phyloP scores from a whole-genome alignment of 257 asterid genomes.

The Knoxia roxburghii region DNA sequence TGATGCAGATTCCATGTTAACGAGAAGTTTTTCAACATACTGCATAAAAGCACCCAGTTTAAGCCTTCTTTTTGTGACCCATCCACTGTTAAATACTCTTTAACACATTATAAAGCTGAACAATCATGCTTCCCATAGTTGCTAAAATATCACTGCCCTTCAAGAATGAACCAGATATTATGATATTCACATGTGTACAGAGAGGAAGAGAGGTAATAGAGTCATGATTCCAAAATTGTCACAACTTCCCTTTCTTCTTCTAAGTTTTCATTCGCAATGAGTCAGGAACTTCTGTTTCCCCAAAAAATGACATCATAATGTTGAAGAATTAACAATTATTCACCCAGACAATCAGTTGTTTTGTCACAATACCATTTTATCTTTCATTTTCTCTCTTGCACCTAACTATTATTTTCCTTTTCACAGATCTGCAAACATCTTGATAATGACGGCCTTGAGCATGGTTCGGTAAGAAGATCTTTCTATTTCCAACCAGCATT shows the following conservation, averaged over 20 bases:
- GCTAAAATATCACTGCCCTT: background rate
- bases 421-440: no score
- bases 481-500: background rate
- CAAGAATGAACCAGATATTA: no score
- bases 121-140: background rate
- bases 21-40: conserved; percentile 73
- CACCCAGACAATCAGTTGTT: background rate
- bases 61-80: background rate
- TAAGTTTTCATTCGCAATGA: background rate
- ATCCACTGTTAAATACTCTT: background rate
- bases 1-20: conserved; percentile 49
- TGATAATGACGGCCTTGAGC: no score
- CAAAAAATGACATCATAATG: background rate
- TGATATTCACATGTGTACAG: no score
- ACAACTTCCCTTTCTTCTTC: no score
- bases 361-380: background rate
- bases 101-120: background rate
- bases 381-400: background rate
- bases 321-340: background rate
- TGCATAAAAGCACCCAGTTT: conserved; percentile 22
- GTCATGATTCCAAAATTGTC: no score
- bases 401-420: background rate
- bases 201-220: no score
- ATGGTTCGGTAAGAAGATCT: no score
- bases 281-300: background rate